Evolutionary conservation across 2,329 filamentous ascomycete species (phyloP).

Genomic region (Trichophyton rubrum): DNA sequence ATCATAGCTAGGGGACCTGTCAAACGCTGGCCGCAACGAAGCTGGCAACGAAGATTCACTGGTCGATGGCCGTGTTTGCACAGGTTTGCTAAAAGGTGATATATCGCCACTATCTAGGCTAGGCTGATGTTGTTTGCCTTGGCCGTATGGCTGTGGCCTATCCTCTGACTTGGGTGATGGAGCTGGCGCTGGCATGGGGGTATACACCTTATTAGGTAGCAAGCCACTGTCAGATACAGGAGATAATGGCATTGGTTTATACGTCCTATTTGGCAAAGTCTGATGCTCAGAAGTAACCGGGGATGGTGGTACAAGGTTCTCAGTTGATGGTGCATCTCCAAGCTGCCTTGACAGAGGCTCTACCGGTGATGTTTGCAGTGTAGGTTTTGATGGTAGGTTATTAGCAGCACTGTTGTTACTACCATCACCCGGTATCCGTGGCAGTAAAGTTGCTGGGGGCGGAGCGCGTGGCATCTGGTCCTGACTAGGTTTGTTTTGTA

Average conservation of each 20-base stretch:
- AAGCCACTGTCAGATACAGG: neutral
- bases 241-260: neutral
- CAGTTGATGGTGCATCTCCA: conserved; percentile 1
- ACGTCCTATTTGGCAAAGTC: neutral
- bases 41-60: neutral
- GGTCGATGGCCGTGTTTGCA: neutral
- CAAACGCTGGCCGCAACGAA: conserved; percentile 2
- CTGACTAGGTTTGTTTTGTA: conserved; percentile 28
- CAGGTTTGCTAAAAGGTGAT: neutral
- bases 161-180: conserved; percentile 1
- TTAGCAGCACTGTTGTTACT: neutral
- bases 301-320: neutral
- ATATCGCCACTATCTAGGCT: neutral
- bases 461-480: conserved; percentile 29
- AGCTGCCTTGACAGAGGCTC: conserved; percentile 6
- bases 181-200: neutral
- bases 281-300: neutral
- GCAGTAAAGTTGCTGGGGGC: conserved; percentile 21
- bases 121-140: neutral
- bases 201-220: neutral
- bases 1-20: conserved; percentile 1
- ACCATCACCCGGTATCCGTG: conserved; percentile 9
- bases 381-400: neutral
- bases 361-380: conserved; percentile 6
- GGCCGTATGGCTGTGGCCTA: neutral